Base-by-base conservation (phyloP, 2,329 filamentous ascomycete genomes). In the Penicillium sp. region DNA sequence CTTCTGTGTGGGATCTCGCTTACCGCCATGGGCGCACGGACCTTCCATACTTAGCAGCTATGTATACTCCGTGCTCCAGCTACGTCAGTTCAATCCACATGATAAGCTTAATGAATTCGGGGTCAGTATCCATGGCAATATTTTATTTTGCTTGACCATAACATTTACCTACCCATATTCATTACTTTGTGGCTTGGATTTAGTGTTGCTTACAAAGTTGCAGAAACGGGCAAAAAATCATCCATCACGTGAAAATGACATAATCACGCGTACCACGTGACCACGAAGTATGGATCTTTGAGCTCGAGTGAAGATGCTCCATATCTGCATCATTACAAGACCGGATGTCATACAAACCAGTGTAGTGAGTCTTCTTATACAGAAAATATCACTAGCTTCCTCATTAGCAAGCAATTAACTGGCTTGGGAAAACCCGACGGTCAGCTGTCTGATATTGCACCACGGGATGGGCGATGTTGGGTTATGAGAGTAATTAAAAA, bases 1-100 rank as follows among this genome's bases (percentile, higher is more conserved):
- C 61, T 63, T 70, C 72, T 75, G 71, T 74, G 72, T 74, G 72
- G 70, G 71, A 70, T 70, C 70, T 76, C 73, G 73, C 73, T 75
- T 76, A 75, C 69, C 68, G 69, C 61, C 57, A 60, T 52, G 53
- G 63, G 64, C 63, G 65, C 64, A 67, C 62, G 62, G 64, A 65
- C 56, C 39, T 39, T 57, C 53, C 53, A 39, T 54, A 45, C 25
- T 42, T 14, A 26, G 31, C 31, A 19, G 26, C 26, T 50, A 25
- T 19, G 19, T 19, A 19, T 16, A 27, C 14, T 31, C 13, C 45
- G n/a, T 25, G 21, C 43, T 53, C 23, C n/a, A 33, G 46, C 46
- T 49, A 49, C 47, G 47, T 49, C 47, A 49, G 47, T 33, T 37
- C 39, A 42, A 42, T 42, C 39, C 39, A 42, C 39, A 42, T 14